A percentile compares a stretch with the other conserved stretches of the same genome.
Conservation (phyloP, 192 early-diverging fungal genomes). For the Ramicandelaber brevisporus region DNA sequence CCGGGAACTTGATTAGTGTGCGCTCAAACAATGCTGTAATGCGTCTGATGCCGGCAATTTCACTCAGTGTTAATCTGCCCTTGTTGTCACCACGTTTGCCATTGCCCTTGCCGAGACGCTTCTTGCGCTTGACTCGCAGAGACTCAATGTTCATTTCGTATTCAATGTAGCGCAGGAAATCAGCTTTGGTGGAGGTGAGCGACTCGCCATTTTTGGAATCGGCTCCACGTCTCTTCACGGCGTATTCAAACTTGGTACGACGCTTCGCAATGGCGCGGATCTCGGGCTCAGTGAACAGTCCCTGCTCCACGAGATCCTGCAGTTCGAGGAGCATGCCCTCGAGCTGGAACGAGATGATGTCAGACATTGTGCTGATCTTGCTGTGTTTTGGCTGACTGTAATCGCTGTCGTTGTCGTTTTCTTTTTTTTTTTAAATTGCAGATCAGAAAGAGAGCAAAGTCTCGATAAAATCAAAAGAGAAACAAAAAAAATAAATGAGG, state of each 20-base stretch:
- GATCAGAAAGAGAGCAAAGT: too few species aligned
- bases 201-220: too few species aligned
- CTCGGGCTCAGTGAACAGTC: conserved; percentile 61
- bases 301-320: conserved; percentile 57
- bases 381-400: too few species aligned
- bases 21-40: conserved; percentile 62
- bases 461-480: too few species aligned
- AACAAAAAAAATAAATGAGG: too few species aligned
- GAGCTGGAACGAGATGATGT: conserved; percentile 67
- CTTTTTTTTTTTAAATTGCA: too few species aligned
- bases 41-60: conserved; percentile 44
- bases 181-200: conserved; percentile 37
- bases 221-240: conserved; percentile 48
- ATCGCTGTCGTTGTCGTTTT: too few species aligned
- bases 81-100: neutral
- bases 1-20: conserved; percentile 45
- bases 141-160: conserved; percentile 85
- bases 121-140: conserved; percentile 51
- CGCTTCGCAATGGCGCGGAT: conserved; percentile 69
- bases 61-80: conserved; percentile 27
- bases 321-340: conserved; percentile 86
- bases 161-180: conserved; percentile 80
- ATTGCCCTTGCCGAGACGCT: conserved; percentile 18
- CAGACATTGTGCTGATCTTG: conserved; percentile 78
- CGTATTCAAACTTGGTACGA: conserved; percentile 72